These are phyloP conservation scores for Aspergillus felis DNA, from an alignment of 2,329 filamentous ascomycete genomes.

Conservation along the genomic window DNA sequence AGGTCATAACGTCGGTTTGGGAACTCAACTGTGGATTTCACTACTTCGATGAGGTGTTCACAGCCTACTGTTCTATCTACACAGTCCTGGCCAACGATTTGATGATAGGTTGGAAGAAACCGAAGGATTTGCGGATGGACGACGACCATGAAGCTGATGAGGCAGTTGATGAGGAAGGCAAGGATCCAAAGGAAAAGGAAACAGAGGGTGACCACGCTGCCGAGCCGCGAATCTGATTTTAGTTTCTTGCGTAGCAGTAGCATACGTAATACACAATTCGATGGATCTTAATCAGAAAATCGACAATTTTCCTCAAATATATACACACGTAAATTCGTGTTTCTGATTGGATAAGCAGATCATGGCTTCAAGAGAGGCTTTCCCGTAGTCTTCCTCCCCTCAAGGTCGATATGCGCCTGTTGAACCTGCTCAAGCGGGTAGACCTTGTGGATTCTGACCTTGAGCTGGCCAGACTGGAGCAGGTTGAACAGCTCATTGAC, in stretches of 20 bases:
- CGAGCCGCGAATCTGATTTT: background rate
- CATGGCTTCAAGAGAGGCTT: slow-evolving; percentile 72
- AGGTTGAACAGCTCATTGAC: slow-evolving; percentile 68
- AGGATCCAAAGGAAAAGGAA: slow-evolving; percentile 10
- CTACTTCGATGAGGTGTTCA: slow-evolving; percentile 60
- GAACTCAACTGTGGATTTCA: slow-evolving; percentile 57
- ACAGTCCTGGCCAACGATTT: slow-evolving; percentile 64
- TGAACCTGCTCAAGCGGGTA: slow-evolving; percentile 72
- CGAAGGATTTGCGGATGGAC: slow-evolving; percentile 28
- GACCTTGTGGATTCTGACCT: slow-evolving; percentile 69
- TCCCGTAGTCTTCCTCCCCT: slow-evolving; percentile 76
- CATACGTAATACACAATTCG: background rate
- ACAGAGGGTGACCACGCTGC: background rate
- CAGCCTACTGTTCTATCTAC: slow-evolving; percentile 60
- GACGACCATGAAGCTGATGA: slow-evolving; percentile 8
- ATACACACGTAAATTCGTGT: background rate
- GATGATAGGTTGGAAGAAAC: slow-evolving; percentile 64
- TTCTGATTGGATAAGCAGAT: slow-evolving; percentile 1
- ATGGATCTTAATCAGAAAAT: background rate
- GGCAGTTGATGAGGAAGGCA: slow-evolving; percentile 7
- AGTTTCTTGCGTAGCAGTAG: background rate
- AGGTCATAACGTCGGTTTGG: slow-evolving; percentile 54
- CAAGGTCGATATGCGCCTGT: slow-evolving; percentile 71
- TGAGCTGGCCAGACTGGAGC: slow-evolving; percentile 64
- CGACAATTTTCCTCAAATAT: background rate